These are phyloP conservation scores for Termitomyces sp. DNA, from an alignment of 768 basidiomycete genomes.

Conservation along the genomic window DNA sequence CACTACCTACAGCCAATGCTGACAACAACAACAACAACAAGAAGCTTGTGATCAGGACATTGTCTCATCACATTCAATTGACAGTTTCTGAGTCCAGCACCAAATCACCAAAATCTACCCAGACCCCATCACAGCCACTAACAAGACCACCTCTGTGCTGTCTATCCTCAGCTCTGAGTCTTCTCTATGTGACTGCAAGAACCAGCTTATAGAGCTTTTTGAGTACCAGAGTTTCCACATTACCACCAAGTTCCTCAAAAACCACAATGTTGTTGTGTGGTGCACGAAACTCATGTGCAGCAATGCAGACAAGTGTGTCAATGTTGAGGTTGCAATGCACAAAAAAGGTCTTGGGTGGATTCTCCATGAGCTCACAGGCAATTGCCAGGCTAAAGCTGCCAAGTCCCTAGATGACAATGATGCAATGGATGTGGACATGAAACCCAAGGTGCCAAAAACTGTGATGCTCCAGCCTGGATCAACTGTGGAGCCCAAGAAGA, in stretches of 20 bases:
- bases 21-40: slow-evolving; percentile 46
- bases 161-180: slow-evolving; percentile 85
- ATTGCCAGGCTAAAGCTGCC: slow-evolving; percentile 55
- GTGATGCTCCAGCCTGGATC: slow-evolving; percentile 88
- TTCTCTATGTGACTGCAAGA: slow-evolving; percentile 88
- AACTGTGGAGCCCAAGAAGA: slow-evolving; percentile 78
- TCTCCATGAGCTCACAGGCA: slow-evolving; percentile 81
- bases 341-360: slow-evolving; percentile 98
- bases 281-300: slow-evolving; percentile 93
- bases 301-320: slow-evolving; percentile 83
- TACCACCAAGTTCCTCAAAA: slow-evolving; percentile 88
- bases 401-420: slow-evolving; percentile 45
- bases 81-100: slow-evolving; percentile 98
- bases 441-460: slow-evolving; percentile 67
- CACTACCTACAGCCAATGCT: slow-evolving; percentile 30
- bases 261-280: slow-evolving; percentile 96
- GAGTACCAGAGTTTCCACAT: slow-evolving; percentile 91
- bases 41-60: slow-evolving; percentile 77
- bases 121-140: slow-evolving; percentile 91
- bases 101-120: slow-evolving; percentile 89
- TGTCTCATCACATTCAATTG: slow-evolving; percentile 85
- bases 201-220: slow-evolving; percentile 94
- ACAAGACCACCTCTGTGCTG: slow-evolving; percentile 84
- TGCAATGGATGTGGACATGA: slow-evolving; percentile 79
- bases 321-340: slow-evolving; percentile 97